Base-by-base conservation (phyloP, 805 yeast species). In the Saturnispora halmiae region DNA sequence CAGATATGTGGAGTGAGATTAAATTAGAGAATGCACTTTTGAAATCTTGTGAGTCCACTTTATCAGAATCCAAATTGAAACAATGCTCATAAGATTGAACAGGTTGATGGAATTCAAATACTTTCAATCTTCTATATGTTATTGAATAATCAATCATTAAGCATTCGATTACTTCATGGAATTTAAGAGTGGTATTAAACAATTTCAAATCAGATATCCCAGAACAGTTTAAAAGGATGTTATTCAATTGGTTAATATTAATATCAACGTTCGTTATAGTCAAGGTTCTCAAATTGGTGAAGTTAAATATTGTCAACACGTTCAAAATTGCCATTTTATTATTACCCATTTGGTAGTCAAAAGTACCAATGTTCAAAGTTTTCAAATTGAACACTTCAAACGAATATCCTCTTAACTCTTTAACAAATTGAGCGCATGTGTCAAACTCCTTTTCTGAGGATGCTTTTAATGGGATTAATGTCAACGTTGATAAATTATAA, bases 341-440 rank as follows among this genome's bases (percentile, higher is more conserved):
- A 6, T 27, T 16, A 18, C 15, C 26, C 6, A 11, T 18, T n/a
- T 25, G 26, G 15, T 27, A 28, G 8, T 36, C 10, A 27, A 27
- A 28, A 9, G 15, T 8, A 20, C 40, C 40, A 21, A 36, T 22
- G 10, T 28, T 36, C 4, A 36, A 6, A 6, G n/a, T 8, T n/a
- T 36, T 19, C 9, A 36, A 21, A 15, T 36, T 36, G 20, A 29
- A 36, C 13, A 36, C 34, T 20, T 36, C 40, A 29, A 36, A 36
- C 6, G 31, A 3, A 3, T 31, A 29, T 6, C 10, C 19, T 10
- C 16, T n/a, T 21, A 28, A 22, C 6, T 14, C 4, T 5, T 36
- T 18, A 11, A 29, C 7, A 21, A 8, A 29, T 13, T n/a, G 11
- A 11, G 14, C 15, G 20, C 40, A 29, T 6, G 27, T 22, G n/a